Conservation (phyloP, 2,329 filamentous ascomycete species). For the Neofusicoccum parvum region DNA sequence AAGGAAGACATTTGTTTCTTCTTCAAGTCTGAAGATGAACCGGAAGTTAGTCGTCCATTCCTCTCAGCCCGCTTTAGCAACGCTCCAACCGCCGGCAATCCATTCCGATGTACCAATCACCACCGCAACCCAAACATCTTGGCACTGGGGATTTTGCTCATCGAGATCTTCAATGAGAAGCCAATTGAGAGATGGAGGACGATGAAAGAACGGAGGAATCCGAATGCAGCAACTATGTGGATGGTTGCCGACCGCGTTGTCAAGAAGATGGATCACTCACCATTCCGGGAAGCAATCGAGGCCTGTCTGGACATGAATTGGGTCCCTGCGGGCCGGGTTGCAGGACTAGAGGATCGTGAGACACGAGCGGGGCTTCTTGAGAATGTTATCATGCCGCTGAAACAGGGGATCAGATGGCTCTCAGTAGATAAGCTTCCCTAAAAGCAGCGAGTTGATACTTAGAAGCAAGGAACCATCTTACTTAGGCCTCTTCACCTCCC, state of each 20-base stretch:
- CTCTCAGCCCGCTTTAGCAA: neutral
- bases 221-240: neutral
- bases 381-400: neutral
- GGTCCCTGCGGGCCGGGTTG: neutral
- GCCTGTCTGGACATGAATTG: neutral
- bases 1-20: neutral
- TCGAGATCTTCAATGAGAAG: neutral
- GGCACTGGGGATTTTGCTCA: neutral
- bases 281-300: neutral
- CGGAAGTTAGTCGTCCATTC: neutral
- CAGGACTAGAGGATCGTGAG: neutral
- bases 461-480: no score
- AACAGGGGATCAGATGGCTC: neutral
- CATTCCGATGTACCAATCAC: no score
- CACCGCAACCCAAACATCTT: neutral
- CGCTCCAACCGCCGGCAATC: neutral
- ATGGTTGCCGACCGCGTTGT: neutral
- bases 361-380: neutral
- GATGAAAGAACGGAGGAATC: neutral
- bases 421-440: neutral
- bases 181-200: neutral
- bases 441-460: no score
- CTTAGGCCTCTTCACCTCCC: no score
- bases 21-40: neutral
- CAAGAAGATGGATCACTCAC: neutral